Evolutionary conservation across 2,329 filamentous ascomycete species (phyloP), one percentile per base, ranked within the genome.

Genomic region (Elsinoe australis): DNA sequence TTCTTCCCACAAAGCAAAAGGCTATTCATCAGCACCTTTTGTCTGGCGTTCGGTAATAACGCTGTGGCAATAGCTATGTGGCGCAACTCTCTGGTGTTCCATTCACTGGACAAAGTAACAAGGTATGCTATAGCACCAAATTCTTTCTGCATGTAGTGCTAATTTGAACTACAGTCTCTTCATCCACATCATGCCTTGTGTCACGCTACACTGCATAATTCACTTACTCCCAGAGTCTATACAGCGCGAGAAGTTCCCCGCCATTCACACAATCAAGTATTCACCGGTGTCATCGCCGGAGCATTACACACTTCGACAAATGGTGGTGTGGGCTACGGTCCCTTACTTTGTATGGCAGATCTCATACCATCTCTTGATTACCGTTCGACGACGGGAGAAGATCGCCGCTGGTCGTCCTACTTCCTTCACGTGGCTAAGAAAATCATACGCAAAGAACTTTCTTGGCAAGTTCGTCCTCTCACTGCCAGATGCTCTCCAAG

Each of bases 131-230:
- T n/a, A n/a, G n/a, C n/a, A n/a, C n/a, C n/a, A n/a, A n/a, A 22
- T 22, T 8, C 3, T 32, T 41, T 31, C 18, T 26, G 21, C 17
- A 24, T 41, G 5, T 21, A 10, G 10, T 18, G n/a, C 18, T 19
- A 21, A 36, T 10, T 33, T 21, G 29, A 46, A 24, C 38, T 56
- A 39, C 52, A 83, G 80, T 64, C 75, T 98, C n/a, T 98, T 98
- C 70, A 95, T 98, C 57, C 92, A 98, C 66, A 94, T 98, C 60
- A 98, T 98, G 90, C 92, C 92, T 1, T 95, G 89, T 55, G 90
- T 85, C 4, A 87, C 89, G 1, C 76, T 98, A 9, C 92, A 98
- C 66, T 94, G 87, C 61, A 75, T 98, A 10, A 85, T 95, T 12
- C 92, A 98, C 63, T 73, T 96, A 15, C 73, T 88, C 9, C 68